Percentiles rank a stretch among this genome's conserved stretches.
phyloP scores from a whole-genome alignment of 2,329 filamentous ascomycete species.

The Xylaria sp. region DNA sequence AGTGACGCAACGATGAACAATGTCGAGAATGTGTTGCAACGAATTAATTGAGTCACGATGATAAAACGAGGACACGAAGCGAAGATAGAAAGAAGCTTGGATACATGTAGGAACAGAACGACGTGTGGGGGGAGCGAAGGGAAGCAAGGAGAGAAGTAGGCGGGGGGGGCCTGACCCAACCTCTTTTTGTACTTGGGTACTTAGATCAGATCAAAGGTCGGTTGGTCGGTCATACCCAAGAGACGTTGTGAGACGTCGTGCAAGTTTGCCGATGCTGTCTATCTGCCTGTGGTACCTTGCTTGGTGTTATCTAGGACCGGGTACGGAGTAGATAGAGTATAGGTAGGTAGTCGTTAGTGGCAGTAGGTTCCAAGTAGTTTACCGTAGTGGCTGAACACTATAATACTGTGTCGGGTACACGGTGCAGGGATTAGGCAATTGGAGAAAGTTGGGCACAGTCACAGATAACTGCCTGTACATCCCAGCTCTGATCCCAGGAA shows the following conservation, averaged over 20 bases:
- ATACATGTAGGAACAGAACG: no score
- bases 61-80: conserved; percentile 11
- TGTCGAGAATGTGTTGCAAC: conserved; percentile 15
- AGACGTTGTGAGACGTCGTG: conserved; percentile 3
- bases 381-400: background rate
- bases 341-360: background rate
- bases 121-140: background rate
- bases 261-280: background rate
- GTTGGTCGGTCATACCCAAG: conserved; percentile 4
- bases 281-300: background rate
- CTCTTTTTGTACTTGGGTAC: conserved; percentile 6
- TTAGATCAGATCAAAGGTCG: background rate
- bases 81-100: background rate
- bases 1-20: conserved; percentile 15
- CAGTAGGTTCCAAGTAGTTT: no score
- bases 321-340: background rate
- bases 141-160: conserved; percentile 2
- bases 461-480: conserved; percentile 13
- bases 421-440: conserved; percentile 4
- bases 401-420: background rate
- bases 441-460: conserved; percentile 27
- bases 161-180: conserved; percentile 3
- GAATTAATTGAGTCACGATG: conserved; percentile 25
- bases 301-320: background rate
- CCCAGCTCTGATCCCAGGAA: background rate